Evolutionary conservation across 306 rosid genomes (phyloP), one percentile per base, ranked within the genome.

Genomic region (Sindora glabra): DNA sequence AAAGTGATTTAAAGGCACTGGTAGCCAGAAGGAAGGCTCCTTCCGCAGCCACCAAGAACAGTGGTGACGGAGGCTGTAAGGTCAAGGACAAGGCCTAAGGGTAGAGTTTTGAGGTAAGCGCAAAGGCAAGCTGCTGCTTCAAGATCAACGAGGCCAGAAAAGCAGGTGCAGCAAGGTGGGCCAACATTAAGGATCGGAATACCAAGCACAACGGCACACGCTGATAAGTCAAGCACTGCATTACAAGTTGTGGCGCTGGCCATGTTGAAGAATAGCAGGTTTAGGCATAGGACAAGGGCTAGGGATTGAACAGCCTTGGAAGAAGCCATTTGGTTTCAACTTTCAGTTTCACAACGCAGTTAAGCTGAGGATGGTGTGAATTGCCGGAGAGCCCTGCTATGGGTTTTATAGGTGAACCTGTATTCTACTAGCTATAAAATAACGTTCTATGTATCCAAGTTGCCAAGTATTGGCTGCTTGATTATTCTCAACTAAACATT

Each of bases 111-210:
- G 19, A 76, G 18, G 13, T 69, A 73, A 13, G 81, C 65, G 67
- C 81, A 76, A 65, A 76, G 81, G 61, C 81, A 76, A 58, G 57
- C 62, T n/a, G 77, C 77, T 13, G 59, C 73, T 17, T 76, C 77
- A 65, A 65, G 56, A 48, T 70, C 77, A 33, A 49, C 46, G n/a
- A 76, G 73, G 13, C 63, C 77, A 2, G 30, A 14, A 36, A 76
- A 5, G 48, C 70, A 71, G 56, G 38, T 18, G 17, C 81, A 76
- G 14, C 81, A 76, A 52, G 77, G 77, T 12, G 76, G 52, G 4
- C 81, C 77, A 22, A 65, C 65, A 13, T 44, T 32, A 52, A 70
- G 21, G 21, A 46, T 26, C 32, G 59, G 56, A n/a, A 76, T 18
- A 11, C 33, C 73, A 14, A 76, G 19, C 57, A 76, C 21, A n/a